These are phyloP conservation scores for Aspergillus clavatus DNA, from an alignment of 2,329 filamentous ascomycete species.

Conservation along the genomic window DNA sequence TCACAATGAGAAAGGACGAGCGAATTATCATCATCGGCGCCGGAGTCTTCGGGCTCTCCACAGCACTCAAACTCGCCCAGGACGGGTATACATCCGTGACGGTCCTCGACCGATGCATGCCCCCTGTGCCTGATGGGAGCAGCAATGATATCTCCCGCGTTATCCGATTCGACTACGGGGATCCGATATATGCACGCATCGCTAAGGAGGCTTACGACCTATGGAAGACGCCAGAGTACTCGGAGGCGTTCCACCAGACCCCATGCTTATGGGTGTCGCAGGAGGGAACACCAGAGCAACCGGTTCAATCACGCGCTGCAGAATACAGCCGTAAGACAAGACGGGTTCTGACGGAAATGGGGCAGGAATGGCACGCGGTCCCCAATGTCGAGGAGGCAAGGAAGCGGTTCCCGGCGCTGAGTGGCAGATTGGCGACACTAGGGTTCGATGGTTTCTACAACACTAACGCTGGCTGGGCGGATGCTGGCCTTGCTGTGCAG, in stretches of 20 bases:
- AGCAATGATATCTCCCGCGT: slow-evolving; percentile 39
- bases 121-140: slow-evolving; percentile 35
- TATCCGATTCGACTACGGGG: slow-evolving; percentile 61
- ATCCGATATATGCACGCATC: slow-evolving; percentile 67
- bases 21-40: slow-evolving; percentile 27
- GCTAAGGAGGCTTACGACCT: slow-evolving; percentile 66
- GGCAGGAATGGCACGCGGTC: slow-evolving; percentile 20
- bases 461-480: slow-evolving; percentile 26
- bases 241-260: slow-evolving; percentile 20
- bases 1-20: slow-evolving; percentile 20
- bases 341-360: slow-evolving; percentile 20
- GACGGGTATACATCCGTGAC: slow-evolving; percentile 27
- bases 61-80: slow-evolving; percentile 20
- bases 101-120: slow-evolving; percentile 29
- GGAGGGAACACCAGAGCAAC: slow-evolving; percentile 15
- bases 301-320: slow-evolving; percentile 16
- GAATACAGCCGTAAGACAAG: slow-evolving; percentile 23
- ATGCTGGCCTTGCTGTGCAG: slow-evolving; percentile 20
- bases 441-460: slow-evolving; percentile 27
- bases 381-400: slow-evolving; percentile 15
- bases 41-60: slow-evolving; percentile 25
- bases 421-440: slow-evolving; percentile 13
- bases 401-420: slow-evolving; percentile 18
- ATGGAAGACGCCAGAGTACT: slow-evolving; percentile 46
- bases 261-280: slow-evolving; percentile 24